phyloP scores from a whole-genome alignment of 768 basidiomycete species.

The Sporobolomyces phaffii region DNA sequence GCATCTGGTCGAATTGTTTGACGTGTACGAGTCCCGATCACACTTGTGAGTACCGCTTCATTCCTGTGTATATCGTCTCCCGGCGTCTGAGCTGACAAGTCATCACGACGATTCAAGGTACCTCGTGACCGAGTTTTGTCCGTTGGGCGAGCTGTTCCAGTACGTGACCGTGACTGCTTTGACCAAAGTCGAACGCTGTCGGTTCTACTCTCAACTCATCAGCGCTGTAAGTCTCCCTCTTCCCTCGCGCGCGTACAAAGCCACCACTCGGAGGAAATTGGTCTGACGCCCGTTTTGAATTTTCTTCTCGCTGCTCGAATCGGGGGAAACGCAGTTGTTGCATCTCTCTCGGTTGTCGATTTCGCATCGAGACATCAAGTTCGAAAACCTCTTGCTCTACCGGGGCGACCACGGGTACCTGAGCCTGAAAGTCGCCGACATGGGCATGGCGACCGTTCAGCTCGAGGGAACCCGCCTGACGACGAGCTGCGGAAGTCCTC shows the following conservation, averaged over 20 bases:
- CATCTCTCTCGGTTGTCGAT: slow-evolving; percentile 64
- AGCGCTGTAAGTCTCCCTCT: slow-evolving; percentile 59
- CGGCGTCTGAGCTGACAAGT: background rate
- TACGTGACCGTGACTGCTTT: slow-evolving; percentile 72
- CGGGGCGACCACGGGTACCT: slow-evolving; percentile 55
- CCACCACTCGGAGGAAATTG: too few species aligned
- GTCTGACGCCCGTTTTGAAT: too few species aligned
- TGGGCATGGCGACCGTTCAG: slow-evolving; percentile 96
- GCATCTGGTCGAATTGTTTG: slow-evolving; percentile 86
- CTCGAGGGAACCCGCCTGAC: slow-evolving; percentile 57
- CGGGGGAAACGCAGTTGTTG: slow-evolving; percentile 3
- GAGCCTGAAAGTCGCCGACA: slow-evolving; percentile 83
- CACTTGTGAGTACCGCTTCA: slow-evolving; percentile 58
- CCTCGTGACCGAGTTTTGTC: slow-evolving; percentile 88
- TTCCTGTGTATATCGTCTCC: too few species aligned
- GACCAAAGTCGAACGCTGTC: slow-evolving; percentile 65
- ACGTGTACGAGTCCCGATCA: slow-evolving; percentile 90
- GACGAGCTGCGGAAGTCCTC: slow-evolving; percentile 88
- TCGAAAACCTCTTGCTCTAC: slow-evolving; percentile 86
- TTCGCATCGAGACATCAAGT: slow-evolving; percentile 88
- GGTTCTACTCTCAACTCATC: slow-evolving; percentile 90
- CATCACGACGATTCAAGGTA: slow-evolving; percentile 45
- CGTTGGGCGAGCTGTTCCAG: slow-evolving; percentile 91
- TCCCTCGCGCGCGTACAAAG: background rate
- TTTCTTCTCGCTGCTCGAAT: background rate